Conservation (phyloP, 2,329 filamentous ascomycete genomes). For the Monosporascus cannonballus region DNA sequence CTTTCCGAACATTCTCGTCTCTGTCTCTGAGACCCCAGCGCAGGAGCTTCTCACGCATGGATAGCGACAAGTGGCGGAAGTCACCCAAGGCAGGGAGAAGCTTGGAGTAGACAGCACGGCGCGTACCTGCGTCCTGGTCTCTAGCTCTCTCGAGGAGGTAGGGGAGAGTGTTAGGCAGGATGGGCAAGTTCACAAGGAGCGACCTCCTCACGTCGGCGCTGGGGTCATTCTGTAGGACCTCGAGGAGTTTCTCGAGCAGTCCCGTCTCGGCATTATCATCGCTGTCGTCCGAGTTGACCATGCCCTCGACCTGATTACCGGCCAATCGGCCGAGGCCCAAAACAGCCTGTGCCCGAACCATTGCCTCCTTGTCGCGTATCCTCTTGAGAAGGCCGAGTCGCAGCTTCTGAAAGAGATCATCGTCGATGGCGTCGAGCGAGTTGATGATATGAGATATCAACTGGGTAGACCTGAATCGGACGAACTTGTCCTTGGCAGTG, state of each 20-base stretch:
- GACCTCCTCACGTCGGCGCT: constrained; percentile 89
- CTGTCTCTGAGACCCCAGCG: constrained; percentile 92
- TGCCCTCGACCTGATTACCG: constrained; percentile 67
- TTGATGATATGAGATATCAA: constrained; percentile 88
- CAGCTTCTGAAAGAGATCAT: constrained; percentile 80
- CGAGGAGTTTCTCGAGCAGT: constrained; percentile 75
- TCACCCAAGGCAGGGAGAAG: constrained; percentile 85
- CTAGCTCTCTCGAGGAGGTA: constrained; percentile 86
- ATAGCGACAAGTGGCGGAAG: constrained; percentile 87
- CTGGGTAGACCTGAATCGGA: constrained; percentile 85
- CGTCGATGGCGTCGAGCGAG: constrained; percentile 84
- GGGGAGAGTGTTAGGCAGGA: constrained; percentile 74
- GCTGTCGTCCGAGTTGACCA: constrained; percentile 63
- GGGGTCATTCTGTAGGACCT: constrained; percentile 87
- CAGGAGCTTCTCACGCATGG: constrained; percentile 90
- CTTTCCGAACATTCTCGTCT: constrained; percentile 90
- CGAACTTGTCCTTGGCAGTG: constrained; percentile 82
- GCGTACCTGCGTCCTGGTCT: constrained; percentile 78
- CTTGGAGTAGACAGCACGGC: constrained; percentile 79
- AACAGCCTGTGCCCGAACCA: constrained; percentile 87
- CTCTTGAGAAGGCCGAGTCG: constrained; percentile 75
- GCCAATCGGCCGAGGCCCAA: constrained; percentile 82
- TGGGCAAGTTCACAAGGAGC: constrained; percentile 83
- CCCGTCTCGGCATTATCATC: constrained; percentile 63
- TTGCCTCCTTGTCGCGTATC: constrained; percentile 88